Evolutionary conservation across 495 filamentous ascomycete species (phyloP).

Genomic region (Tuber calosporum): DNA sequence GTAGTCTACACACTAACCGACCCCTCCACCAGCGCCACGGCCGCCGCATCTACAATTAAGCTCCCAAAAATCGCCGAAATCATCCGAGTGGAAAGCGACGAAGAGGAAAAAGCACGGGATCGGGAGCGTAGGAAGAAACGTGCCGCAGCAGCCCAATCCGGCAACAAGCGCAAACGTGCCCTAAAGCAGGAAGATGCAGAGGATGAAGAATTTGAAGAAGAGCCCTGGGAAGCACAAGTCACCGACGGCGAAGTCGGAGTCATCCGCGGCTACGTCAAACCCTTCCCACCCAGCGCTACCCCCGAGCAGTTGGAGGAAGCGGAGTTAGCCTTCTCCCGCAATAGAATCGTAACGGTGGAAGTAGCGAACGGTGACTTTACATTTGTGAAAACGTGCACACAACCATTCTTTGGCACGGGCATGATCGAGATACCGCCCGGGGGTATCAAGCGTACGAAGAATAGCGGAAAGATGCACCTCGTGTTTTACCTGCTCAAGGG

Average conservation of each 20-base stretch:
- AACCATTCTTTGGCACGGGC: constrained; percentile 78
- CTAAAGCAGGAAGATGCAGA: constrained; percentile 44
- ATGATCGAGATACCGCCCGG: constrained; percentile 80
- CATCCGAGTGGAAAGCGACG: constrained; percentile 54
- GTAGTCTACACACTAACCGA: constrained; percentile 53
- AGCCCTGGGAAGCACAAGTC: constrained; percentile 55
- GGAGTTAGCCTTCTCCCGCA: constrained; percentile 69
- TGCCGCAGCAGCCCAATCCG: constrained; percentile 42
- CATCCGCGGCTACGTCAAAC: constrained; percentile 52
- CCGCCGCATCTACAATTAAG: constrained; percentile 9
- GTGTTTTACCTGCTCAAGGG: constrained; percentile 82
- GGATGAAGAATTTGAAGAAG: constrained; percentile 49
- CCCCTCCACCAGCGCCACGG: constrained; percentile 37
- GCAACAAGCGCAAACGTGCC: constrained; percentile 43
- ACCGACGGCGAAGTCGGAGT: constrained; percentile 46
- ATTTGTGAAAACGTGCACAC: constrained; percentile 77
- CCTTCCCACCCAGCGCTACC: constrained; percentile 51
- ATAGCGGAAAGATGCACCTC: constrained; percentile 88
- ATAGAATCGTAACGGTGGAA: constrained; percentile 65
- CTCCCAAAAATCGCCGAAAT: constrained; percentile 65
- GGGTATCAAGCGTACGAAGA: constrained; percentile 77
- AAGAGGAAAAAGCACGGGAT: constrained; percentile 49
- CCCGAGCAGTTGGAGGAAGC: constrained; percentile 54
- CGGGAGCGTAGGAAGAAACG: constrained; percentile 45
- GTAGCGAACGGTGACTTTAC: constrained; percentile 69